Conservation (phyloP, 2,329 filamentous ascomycete species). For the Nothopassalora personata region DNA sequence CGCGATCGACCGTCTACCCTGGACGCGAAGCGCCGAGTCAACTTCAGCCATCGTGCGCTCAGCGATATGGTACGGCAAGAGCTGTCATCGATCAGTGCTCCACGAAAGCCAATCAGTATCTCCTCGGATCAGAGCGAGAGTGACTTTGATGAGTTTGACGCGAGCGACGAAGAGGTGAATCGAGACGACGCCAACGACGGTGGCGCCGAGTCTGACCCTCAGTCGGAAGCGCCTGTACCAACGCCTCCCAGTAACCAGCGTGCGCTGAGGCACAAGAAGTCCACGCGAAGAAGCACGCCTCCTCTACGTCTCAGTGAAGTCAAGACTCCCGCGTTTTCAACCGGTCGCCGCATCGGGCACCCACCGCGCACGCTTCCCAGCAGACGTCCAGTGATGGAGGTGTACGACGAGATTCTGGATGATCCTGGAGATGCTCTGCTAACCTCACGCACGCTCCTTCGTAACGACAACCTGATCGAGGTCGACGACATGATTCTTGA, state of each 20-base stretch:
- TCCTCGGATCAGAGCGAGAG: slow-evolving; percentile 17
- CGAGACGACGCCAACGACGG: slow-evolving; percentile 8
- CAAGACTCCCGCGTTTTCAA: not conserved
- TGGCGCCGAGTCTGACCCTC: not conserved
- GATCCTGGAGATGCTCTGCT: slow-evolving; percentile 4
- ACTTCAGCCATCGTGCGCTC: slow-evolving; percentile 17
- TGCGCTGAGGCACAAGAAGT: slow-evolving; percentile 1
- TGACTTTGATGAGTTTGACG: slow-evolving; percentile 14
- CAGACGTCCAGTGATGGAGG: not conserved
- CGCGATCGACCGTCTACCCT: not conserved
- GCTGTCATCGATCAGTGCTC: slow-evolving; percentile 26
- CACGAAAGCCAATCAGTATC: slow-evolving; percentile 19
- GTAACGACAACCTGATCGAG: slow-evolving; percentile 19
- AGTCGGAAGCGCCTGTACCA: not conserved
- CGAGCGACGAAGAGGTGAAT: slow-evolving; percentile 11
- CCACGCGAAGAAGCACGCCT: slow-evolving; percentile 1
- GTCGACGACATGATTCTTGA: slow-evolving; percentile 24
- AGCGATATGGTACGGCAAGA: slow-evolving; percentile 19
- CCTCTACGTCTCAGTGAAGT: not conserved
- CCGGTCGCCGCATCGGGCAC: not conserved
- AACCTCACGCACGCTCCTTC: slow-evolving; percentile 1
- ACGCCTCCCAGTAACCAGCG: not conserved
- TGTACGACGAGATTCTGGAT: slow-evolving; percentile 7
- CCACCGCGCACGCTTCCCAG: not conserved
- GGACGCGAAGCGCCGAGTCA: slow-evolving; percentile 9